Percentiles rank a stretch among this genome's conserved stretches.
phyloP scores from a whole-genome alignment of 2,329 filamentous ascomycete genomes.

The Berkeleyomyces rouxiae region DNA sequence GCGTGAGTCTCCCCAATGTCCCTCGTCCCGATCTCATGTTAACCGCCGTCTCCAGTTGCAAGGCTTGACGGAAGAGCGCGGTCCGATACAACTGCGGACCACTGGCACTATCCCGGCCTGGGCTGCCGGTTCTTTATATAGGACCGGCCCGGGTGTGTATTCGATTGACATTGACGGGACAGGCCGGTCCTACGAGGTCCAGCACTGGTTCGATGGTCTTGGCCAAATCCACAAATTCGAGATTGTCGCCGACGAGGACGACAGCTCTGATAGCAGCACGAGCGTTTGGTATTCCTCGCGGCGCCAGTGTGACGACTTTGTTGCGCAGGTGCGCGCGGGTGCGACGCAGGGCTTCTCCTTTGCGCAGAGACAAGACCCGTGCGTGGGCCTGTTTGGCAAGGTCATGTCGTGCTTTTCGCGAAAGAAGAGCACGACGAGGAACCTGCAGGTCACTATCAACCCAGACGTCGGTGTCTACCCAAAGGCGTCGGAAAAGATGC shows the following conservation, averaged over 20 bases:
- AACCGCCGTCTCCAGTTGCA: conserved; percentile 38
- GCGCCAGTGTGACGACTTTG: conserved; percentile 45
- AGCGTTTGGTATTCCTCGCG: conserved; percentile 54
- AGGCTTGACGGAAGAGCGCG: conserved; percentile 45
- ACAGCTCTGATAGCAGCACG: neutral
- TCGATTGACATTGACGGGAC: conserved; percentile 29
- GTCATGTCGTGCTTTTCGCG: conserved; percentile 42
- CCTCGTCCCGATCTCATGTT: neutral
- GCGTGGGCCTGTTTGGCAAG: conserved; percentile 56
- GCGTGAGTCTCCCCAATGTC: conserved; percentile 20
- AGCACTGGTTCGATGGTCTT: conserved; percentile 73
- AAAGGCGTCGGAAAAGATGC: conserved; percentile 16
- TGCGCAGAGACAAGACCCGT: conserved; percentile 56
- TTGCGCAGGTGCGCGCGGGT: conserved; percentile 46
- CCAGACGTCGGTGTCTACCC: conserved; percentile 41
- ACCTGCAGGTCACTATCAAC: conserved; percentile 50
- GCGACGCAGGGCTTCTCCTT: conserved; percentile 43
- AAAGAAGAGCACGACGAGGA: conserved; percentile 26
- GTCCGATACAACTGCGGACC: conserved; percentile 46
- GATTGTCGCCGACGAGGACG: conserved; percentile 30
- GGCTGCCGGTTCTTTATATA: conserved; percentile 54
- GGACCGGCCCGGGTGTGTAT: conserved; percentile 55
- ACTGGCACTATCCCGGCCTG: conserved; percentile 53
- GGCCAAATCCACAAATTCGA: conserved; percentile 57
- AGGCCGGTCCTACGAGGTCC: conserved; percentile 33